These are phyloP conservation scores for Galerina marginata DNA, from an alignment of 768 basidiomycete genomes.

Conservation along the genomic window DNA sequence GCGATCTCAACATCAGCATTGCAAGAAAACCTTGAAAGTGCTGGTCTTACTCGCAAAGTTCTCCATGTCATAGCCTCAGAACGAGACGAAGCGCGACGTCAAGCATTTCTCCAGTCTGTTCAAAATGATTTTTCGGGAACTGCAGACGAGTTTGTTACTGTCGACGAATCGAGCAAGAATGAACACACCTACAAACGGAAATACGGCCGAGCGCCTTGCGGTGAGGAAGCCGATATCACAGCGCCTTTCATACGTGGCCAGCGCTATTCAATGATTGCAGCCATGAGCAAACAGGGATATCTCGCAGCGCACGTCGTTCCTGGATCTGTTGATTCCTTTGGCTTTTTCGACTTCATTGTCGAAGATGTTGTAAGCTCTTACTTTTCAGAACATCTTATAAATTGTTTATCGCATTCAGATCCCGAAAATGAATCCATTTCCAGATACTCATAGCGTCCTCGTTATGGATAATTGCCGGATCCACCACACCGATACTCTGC, in stretches of 20 bases:
- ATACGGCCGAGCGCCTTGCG: slow-evolving; percentile 32
- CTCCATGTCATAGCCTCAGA: slow-evolving; percentile 31
- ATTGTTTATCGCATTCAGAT: slow-evolving; percentile 25
- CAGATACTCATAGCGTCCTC: slow-evolving; percentile 33
- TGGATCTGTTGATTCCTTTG: slow-evolving; percentile 37
- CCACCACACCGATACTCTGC: slow-evolving; percentile 29
- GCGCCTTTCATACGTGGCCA: slow-evolving; percentile 32
- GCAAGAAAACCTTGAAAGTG: slow-evolving; percentile 70
- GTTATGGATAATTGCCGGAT: slow-evolving; percentile 44
- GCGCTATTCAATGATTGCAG: slow-evolving; percentile 38
- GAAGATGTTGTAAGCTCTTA: slow-evolving; percentile 37
- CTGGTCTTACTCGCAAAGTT: slow-evolving; percentile 80
- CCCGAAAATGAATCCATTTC: slow-evolving; percentile 41
- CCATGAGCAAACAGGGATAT: slow-evolving; percentile 39
- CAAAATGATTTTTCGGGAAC: slow-evolving; percentile 6
- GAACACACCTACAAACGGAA: slow-evolving; percentile 27
- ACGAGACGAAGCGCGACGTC: slow-evolving; percentile 18
- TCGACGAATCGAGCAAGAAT: slow-evolving; percentile 39
- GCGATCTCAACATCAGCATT: slow-evolving; percentile 22
- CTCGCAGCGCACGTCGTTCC: slow-evolving; percentile 34
- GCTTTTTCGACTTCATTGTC: slow-evolving; percentile 42
- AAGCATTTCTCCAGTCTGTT: neutral
- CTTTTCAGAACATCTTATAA: too few species aligned
- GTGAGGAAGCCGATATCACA: slow-evolving; percentile 25
- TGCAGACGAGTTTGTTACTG: slow-evolving; percentile 17